phyloP scores from a whole-genome alignment of 2,329 filamentous ascomycete species.

The Epichloe sylvatica region DNA sequence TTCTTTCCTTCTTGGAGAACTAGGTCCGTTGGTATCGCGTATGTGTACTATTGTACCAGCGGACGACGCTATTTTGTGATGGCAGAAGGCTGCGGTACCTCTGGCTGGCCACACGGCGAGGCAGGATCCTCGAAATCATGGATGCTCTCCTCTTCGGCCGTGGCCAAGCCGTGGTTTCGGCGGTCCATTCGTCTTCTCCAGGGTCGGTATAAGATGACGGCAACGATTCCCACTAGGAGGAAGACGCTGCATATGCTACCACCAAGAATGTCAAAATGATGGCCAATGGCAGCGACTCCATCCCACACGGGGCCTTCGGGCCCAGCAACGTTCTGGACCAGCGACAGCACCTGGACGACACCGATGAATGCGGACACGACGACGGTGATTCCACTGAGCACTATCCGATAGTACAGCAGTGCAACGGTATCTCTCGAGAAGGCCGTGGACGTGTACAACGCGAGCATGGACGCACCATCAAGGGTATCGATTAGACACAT shows the following conservation, averaged over 20 bases:
- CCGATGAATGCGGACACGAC: constrained; percentile 77
- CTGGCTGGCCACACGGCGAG: background rate
- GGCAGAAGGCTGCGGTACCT: background rate
- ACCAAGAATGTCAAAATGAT: constrained; percentile 76
- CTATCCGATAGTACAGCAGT: constrained; percentile 85
- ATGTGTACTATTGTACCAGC: too few species aligned
- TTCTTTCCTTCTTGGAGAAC: background rate
- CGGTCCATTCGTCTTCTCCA: constrained; percentile 48
- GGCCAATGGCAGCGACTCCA: constrained; percentile 60
- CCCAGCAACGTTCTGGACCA: constrained; percentile 62
- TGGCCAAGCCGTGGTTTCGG: constrained; percentile 7
- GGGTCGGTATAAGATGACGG: constrained; percentile 61
- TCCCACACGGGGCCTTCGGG: constrained; percentile 78
- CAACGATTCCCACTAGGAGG: constrained; percentile 58
- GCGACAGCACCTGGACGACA: constrained; percentile 65
- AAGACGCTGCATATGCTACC: constrained; percentile 79
- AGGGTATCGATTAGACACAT: constrained; percentile 93
- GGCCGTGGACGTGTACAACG: constrained; percentile 69
- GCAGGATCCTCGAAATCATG: background rate
- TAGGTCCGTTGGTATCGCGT: background rate
- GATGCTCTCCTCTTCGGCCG: background rate
- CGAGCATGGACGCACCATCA: constrained; percentile 91
- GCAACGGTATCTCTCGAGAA: constrained; percentile 73
- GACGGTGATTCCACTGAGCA: constrained; percentile 72
- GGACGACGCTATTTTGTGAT: background rate